These are phyloP conservation scores for Yarrowia sp. DNA, from an alignment of 805 yeast species.

Conservation along the genomic window DNA sequence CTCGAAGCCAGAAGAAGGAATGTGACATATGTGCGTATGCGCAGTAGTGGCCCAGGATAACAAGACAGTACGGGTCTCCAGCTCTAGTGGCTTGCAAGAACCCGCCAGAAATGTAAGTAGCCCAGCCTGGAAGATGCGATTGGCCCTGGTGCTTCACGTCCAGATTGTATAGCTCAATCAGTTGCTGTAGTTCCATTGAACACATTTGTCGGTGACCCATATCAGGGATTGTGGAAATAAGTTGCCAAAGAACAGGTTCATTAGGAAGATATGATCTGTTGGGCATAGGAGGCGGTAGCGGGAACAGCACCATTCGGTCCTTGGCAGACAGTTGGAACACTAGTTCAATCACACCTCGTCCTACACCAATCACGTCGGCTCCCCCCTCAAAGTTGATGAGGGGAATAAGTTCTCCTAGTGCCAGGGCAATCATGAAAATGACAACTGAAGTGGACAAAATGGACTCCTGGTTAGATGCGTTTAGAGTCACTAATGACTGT, in stretches of 20 bases:
- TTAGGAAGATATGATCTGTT: neutral
- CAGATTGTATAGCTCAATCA: constrained; percentile 19
- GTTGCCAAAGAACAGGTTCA: constrained; percentile 2
- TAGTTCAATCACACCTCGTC: constrained; percentile 20
- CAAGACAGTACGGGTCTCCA: constrained; percentile 20
- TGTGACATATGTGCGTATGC: constrained; percentile 12
- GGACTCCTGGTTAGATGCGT: constrained; percentile 19
- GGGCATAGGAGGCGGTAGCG: constrained; percentile 9
- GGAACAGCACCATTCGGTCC: constrained; percentile 18
- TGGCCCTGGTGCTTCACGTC: constrained; percentile 20
- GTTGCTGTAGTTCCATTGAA: constrained; percentile 6
- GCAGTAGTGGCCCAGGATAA: constrained; percentile 21
- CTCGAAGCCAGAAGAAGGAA: constrained; percentile 17
- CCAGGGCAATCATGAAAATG: constrained; percentile 23
- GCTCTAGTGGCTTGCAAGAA: constrained; percentile 3
- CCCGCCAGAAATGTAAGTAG: constrained; percentile 12
- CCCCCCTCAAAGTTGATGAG: constrained; percentile 19
- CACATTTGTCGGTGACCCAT: constrained; percentile 7
- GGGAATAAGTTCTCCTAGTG: constrained; percentile 18
- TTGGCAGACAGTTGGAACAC: constrained; percentile 21
- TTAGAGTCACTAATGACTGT: constrained; percentile 9
- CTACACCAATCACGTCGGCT: constrained; percentile 19
- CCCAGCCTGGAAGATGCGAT: constrained; percentile 23
- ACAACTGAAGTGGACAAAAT: constrained; percentile 13
- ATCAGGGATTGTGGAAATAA: constrained; percentile 14